Evolutionary conservation across 495 filamentous ascomycete genomes (phyloP), one percentile per base, ranked within the genome.

Genomic region (Aspergillus leporis): DNA sequence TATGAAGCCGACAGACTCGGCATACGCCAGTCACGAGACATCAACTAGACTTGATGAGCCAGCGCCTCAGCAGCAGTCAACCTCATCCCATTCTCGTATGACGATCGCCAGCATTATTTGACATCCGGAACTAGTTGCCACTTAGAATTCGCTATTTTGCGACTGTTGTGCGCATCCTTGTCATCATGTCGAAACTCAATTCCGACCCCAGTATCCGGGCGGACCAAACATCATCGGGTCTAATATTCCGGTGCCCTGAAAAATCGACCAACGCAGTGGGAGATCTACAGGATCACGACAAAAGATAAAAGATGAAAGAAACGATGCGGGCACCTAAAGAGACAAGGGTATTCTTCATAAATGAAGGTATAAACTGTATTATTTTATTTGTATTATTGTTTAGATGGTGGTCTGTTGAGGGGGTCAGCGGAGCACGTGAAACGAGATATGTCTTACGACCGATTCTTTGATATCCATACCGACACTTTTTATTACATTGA

Each of bases 51-150:
- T 68, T 38, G 74, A 77, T 41, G 74, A 75, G 34, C 68, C 72
- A 21, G 70, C 71, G n/a, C 67, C 78, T 7, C 66, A 61, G 32
- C 72, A 61, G 32, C 72, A 62, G 48, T 64, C 74, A 7, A 74
- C 58, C 47, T 71, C 72, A 53, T 66, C 73, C 34, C 74, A 77
- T 61, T 83, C 81, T 67, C 80, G 89, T 59, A 90, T 92, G 73
- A 90, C 87, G 60, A 92, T 92, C 65, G 88, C 89, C 38, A 91
- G 89, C 70, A 91, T 92, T 52, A 91, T 92, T 22, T 78, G 53
- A 74, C 36, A 13, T 13, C 19, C 8, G 16, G n/a, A 12, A 25
- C n/a, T n/a, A 18, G 2, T n/a, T 23, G 8, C 14, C 16, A 30
- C 16, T 23, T 22, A 10, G 16, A 40, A 23, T 41, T 21, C 19